Base-by-base conservation (phyloP, 306 rosid species). In the Fragaria vesca region DNA sequence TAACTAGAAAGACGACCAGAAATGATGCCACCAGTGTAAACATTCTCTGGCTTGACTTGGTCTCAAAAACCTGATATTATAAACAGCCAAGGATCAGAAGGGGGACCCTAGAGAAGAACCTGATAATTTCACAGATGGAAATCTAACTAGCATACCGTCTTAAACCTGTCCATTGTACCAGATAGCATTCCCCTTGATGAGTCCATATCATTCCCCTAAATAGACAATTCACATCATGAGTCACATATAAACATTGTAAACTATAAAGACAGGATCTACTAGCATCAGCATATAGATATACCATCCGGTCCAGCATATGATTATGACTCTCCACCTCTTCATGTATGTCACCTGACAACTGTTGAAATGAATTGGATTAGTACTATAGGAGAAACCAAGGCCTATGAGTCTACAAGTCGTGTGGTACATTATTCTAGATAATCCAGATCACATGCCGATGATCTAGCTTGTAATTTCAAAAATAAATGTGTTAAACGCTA, bases 321-420 rank as follows among this genome's bases (percentile, higher is more conserved):
- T 94, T 94, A 82, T 94, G 98, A 76, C 58, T 80, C 62, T 92
- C 98, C 85, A 92, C 97, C 84, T 94, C 98, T 84, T 94, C 98
- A 69, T 94, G 72, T 84, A 94, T 90, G 82, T 94, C 98, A 38
- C 98, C 97, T 38, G 98, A 90, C 89, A 94, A 80, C 98, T 94
- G 93, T 87, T 84, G 76, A 72, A 82, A 82, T 71, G 70, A 78
- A 26, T 81, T 16, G 71, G 66, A 84, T 83, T 20, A 80, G 66
- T 11, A 74, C 57, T 66, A 32, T 38, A 17, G 80, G 42, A 6
- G 21, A 28, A 51, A n/a, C 38, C 60, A 72, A 43, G 36, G 67
- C 78, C 32, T 52, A 74, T 40, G 77, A 40, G 28, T 17, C 48
- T 65, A 30, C 50, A 58, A 71, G n/a, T 74, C 36, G 69, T 58